Evolutionary conservation across 2,329 filamentous ascomycete genomes (phyloP), one percentile per base, ranked within the genome.

Genomic region (Xylariales sp.): DNA sequence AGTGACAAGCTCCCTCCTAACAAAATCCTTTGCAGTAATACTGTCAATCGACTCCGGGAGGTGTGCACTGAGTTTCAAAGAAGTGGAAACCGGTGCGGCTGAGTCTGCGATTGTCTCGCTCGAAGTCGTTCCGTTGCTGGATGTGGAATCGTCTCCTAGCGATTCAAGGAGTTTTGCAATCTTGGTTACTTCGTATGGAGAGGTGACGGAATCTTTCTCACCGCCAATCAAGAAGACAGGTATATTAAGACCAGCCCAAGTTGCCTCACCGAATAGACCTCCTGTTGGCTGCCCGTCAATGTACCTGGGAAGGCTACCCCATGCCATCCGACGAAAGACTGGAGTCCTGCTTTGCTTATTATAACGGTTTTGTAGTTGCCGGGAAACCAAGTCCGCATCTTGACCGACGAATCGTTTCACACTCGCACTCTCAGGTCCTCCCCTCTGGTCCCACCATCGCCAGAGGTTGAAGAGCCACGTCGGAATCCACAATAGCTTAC

Each of bases 311-410:
- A 93, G 67, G 35, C 73, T 71, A 0, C 89, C 88, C 59, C 73
- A 80, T 1, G 83, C 81, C 80, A 95, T 89, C 27, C 88, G 79
- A 47, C 85, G 78, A 75, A 87, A 95, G 0, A 93, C 86, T 0
- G 83, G 73, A 0, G 89, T 93, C 47, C 74, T 79, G 45, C 88
- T 95, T 57, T 95, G 88, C 42, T 76, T 73, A 57, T 97, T 97
- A 63, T 83, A 91, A 4, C 75, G 74, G 40, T 83, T 60, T 57
- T 91, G 87, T 24, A 88, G 67, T 40, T 72, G 69, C 52, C 78
- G 81, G 2, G 83, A 74, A 49, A 86, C 77, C 4, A 70, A 59
- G 29, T 88, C 83, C 1, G 83, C 81, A 24, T 73, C 71, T 2
- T 68, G 57, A 4, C 86, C 87, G 7, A 86, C 82, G 55, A 95